Evolutionary conservation across 75 land plant species (phyloP), one percentile per base, ranked within the genome.

Genomic region (Cupressus sempervirens): DNA sequence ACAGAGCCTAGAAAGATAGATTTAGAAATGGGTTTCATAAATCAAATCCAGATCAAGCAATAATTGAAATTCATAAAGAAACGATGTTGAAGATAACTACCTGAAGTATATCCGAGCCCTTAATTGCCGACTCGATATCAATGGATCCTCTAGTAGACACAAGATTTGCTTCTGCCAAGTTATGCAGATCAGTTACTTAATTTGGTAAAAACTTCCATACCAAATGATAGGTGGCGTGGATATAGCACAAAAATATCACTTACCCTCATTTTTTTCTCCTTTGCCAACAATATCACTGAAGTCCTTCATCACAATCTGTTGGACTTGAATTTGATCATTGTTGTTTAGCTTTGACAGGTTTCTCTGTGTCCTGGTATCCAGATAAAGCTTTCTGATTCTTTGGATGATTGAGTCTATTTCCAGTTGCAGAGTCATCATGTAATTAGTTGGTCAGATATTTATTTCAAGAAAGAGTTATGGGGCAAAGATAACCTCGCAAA

Each of bases 281-380:
- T 67, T 73, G 10, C 46, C 80, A 38, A 87, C 23, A 30, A 84
- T 67, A 9, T 87, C 80, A 30, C 16, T 48, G 75, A 87, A n/a
- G 8, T 84, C 32, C 83, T 82, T 80, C 16, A 82, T 83, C 15
- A 87, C 36, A 26, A 89, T 83, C 68, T 91, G 84, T 35, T 72
- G 84, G 68, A 86, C 86, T 70, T 91, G 83, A n/a, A 36, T 29
- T 30, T 82, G 41, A 50, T 82, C 87, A 32, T 0, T 11, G 23
- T 80, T 74, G 52, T 91, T 91, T 8, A 91, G 75, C 86, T 86
- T 91, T 38, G 86, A 82, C 53, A 91, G 81, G 80, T 91, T 89
- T 70, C 88, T 84, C 48, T 91, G 92, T 4, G 92, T 91, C 83
- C 90, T 89, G 53, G 90, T 91, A 65, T 91, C 92, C 29, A 89